These are phyloP conservation scores for Mycena sp. DNA, from an alignment of 1,284 basidiomycete species.

Conservation along the genomic window DNA sequence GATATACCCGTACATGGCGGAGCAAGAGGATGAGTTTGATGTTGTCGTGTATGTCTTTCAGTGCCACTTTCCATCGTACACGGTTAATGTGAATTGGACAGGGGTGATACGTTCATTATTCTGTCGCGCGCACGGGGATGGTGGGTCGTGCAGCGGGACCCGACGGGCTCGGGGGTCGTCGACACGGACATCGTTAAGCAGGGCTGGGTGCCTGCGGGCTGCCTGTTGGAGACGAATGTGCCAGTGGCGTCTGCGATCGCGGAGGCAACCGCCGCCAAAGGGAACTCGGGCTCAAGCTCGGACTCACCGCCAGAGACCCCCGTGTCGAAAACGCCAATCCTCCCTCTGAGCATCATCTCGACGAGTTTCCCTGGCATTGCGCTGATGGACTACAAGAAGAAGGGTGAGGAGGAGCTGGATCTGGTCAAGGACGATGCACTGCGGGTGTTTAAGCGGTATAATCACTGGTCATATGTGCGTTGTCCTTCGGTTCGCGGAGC, in stretches of 20 bases:
- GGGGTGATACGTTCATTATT: slow-evolving; percentile 93
- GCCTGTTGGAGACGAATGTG: slow-evolving; percentile 91
- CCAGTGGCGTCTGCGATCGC: slow-evolving; percentile 82
- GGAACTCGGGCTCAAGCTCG: slow-evolving; percentile 47
- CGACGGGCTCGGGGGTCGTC: slow-evolving; percentile 83
- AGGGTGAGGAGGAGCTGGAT: slow-evolving; percentile 89
- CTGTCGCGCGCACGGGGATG: slow-evolving; percentile 94
- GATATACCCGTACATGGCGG: slow-evolving; percentile 95
- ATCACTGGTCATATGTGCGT: slow-evolving; percentile 93
- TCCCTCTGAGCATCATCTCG: slow-evolving; percentile 89
- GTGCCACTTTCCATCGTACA: background rate
- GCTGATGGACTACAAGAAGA: slow-evolving; percentile 94
- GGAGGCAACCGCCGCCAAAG: slow-evolving; percentile 69
- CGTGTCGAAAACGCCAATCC: slow-evolving; percentile 72
- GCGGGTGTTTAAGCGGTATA: slow-evolving; percentile 96
- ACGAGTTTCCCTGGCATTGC: slow-evolving; percentile 95
- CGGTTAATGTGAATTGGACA: slow-evolving; percentile 41
- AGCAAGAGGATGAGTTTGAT: slow-evolving; percentile 98
- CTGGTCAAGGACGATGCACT: slow-evolving; percentile 87
- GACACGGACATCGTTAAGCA: slow-evolving; percentile 80
- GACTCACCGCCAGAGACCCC: slow-evolving; percentile 53
- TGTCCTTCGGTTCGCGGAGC: slow-evolving; percentile 9
- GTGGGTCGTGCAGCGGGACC: slow-evolving; percentile 99
- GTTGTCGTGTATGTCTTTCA: slow-evolving; percentile 84
- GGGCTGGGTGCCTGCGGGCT: slow-evolving; percentile 93